These are phyloP conservation scores for Capsicum pubescens DNA, from an alignment of 257 asterid species.

Conservation along the genomic window DNA sequence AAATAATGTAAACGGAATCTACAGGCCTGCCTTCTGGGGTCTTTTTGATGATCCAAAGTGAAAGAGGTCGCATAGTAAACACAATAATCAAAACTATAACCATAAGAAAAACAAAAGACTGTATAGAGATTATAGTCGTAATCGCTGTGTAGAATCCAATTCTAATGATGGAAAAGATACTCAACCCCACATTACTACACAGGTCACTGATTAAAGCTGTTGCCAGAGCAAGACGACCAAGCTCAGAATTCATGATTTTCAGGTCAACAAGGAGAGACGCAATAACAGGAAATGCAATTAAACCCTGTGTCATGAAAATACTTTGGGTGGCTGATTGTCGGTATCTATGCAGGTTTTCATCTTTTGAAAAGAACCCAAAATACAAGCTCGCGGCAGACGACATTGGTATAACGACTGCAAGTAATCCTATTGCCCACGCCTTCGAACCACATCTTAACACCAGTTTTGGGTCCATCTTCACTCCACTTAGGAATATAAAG, in stretches of 20 bases:
- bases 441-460: conserved; percentile 66
- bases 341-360: conserved; percentile 39
- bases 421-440: conserved; percentile 82
- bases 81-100: conserved; percentile 48
- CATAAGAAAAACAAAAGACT: conserved; percentile 46
- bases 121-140: conserved; percentile 35
- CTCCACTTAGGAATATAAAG: conserved; percentile 83
- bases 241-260: conserved; percentile 82
- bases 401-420: conserved; percentile 52
- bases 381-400: conserved; percentile 35
- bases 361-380: not conserved
- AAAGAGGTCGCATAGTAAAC: conserved; percentile 56
- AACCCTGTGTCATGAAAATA: conserved; percentile 51
- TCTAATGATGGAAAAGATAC: conserved; percentile 48
- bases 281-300: conserved; percentile 74
- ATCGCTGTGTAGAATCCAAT: conserved; percentile 51
- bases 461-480: conserved; percentile 82
- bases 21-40: conserved; percentile 88
- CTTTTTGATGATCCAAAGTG: conserved; percentile 56
- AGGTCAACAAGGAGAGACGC: conserved; percentile 82
- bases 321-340: conserved; percentile 52
- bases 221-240: conserved; percentile 85
- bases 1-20: conserved; percentile 48
- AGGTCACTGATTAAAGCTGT: conserved; percentile 71
- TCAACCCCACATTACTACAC: conserved; percentile 48